phyloP scores from a whole-genome alignment of 2,329 filamentous ascomycete species.

The Didymella sp. region DNA sequence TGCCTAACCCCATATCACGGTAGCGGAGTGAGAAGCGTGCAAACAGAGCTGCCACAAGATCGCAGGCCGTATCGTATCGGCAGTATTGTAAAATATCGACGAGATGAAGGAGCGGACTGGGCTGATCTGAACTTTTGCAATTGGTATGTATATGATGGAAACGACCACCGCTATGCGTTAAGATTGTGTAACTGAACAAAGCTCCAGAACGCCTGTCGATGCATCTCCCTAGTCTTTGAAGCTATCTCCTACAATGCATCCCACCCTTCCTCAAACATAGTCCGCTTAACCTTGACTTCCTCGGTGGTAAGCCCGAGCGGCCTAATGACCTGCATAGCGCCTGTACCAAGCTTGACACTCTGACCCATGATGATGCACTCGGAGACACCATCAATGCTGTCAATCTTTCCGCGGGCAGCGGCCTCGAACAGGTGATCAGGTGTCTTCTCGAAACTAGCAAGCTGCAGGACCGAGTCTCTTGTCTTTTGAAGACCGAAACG shows the following conservation, averaged over 20 bases:
- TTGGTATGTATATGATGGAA: constrained; percentile 6
- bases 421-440: constrained; percentile 97
- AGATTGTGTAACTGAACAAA: not conserved
- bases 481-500: constrained; percentile 96
- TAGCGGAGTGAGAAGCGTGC: too few species aligned
- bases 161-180: constrained; percentile 19
- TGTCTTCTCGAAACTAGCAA: constrained; percentile 97
- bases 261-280: constrained; percentile 49
- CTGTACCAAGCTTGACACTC: constrained; percentile 89
- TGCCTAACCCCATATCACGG: too few species aligned
- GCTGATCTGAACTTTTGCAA: not conserved
- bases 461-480: constrained; percentile 89
- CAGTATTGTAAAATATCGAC: too few species aligned
- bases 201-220: constrained; percentile 9
- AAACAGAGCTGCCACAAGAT: too few species aligned
- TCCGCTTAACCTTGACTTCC: constrained; percentile 37
- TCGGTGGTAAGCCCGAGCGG: constrained; percentile 57
- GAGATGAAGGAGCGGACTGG: too few species aligned
- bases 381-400: constrained; percentile 89
- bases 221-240: constrained; percentile 1
- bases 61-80: too few species aligned
- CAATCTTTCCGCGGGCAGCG: constrained; percentile 87
- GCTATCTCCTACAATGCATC: constrained; percentile 33
- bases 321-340: constrained; percentile 87
- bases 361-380: constrained; percentile 99